These are phyloP conservation scores for Podospora tetraspora DNA, from an alignment of 495 filamentous ascomycete genomes.

Conservation along the genomic window DNA sequence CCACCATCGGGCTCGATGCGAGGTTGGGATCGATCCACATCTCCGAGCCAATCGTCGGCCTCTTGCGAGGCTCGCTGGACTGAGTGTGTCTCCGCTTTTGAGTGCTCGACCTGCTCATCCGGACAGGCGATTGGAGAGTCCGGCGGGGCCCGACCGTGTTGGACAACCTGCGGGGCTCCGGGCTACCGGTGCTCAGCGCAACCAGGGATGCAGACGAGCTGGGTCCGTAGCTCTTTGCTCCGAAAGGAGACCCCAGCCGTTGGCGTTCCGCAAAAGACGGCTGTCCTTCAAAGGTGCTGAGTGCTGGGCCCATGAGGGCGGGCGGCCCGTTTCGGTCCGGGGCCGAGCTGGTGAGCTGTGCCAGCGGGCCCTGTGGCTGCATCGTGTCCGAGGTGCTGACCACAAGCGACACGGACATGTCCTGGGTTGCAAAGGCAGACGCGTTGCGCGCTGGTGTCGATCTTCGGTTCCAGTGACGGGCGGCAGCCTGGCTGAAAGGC, in stretches of 20 bases:
- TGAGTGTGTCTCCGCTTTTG: conserved; percentile 43
- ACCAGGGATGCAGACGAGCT: conserved; percentile 44
- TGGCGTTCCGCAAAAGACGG: conserved; percentile 33
- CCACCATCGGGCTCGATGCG: conserved; percentile 4
- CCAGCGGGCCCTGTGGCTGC: conserved; percentile 65
- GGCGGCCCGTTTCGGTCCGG: conserved; percentile 14
- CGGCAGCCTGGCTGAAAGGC: conserved; percentile 56
- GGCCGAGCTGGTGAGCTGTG: conserved; percentile 46
- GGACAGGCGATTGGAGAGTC: conserved; percentile 41
- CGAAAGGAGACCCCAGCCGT: conserved; percentile 57
- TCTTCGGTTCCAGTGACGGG: conserved; percentile 41
- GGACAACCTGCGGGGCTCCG: conserved; percentile 34
- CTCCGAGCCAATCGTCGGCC: conserved; percentile 39
- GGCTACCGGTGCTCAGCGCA: conserved; percentile 23
- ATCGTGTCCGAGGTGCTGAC: conserved; percentile 76
- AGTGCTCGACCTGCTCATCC: conserved; percentile 41
- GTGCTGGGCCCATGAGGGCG: conserved; percentile 1
- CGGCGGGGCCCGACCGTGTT: conserved; percentile 41
- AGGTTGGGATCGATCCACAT: conserved; percentile 27
- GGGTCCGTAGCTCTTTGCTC: conserved; percentile 49
- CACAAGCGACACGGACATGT: conserved; percentile 79
- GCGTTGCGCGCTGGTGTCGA: conserved; percentile 33
- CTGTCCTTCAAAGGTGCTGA: conserved; percentile 22
- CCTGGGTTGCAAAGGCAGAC: conserved; percentile 57
- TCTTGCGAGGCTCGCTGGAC: conserved; percentile 30